Evolutionary conservation across 2,329 filamentous ascomycete species (phyloP), one percentile per base, ranked within the genome.

Genomic region (Claviceps digitariae): DNA sequence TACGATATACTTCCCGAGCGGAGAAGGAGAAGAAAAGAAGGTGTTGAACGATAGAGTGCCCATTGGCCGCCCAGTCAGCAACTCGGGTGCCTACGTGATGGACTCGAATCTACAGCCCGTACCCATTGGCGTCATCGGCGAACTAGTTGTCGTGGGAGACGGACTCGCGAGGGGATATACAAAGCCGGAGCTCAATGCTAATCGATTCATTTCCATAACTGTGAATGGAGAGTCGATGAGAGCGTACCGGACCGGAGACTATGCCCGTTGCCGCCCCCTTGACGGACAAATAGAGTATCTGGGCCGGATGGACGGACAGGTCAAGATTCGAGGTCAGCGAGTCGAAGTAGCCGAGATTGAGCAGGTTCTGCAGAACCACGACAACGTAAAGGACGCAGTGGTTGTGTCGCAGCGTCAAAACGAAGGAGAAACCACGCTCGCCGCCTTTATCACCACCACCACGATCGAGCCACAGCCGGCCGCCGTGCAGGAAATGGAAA

Each of bases 161-260:
- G 49, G 49, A 29, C 36, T 51, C 23, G 54, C 51, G 27, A n/a
- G 40, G 40, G 53, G 48, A n/a, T 48, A 56, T 25, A 51, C 34
- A 3, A 44, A 1, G 31, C 38, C 49, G 20, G 41, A 44, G 41
- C 41, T 44, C 21, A 25, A 44, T 25, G 13, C 20, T 1, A 25
- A 44, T 15, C 41, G 41, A 4, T 44, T 44, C 21, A 7, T 44
- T 21, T 44, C 20, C 1, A 15, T 44, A 5, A 44, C 20, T 1
- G 41, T 44, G 6, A 5, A 44, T 15, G 43, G 43, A 17, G 5
- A 45, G 23, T 3, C 43, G 7, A 10, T 2, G 2, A 27, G 43
- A 9, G 43, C 23, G 13, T 49, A 49, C 21, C 47, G 47, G 10
- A 49, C 47, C 15, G 34, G 47, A 23, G 47, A 49, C 20, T 27